Percentiles rank a stretch among this genome's conserved stretches.
These are phyloP conservation scores for Pichia sp. DNA, from an alignment of 1,139 yeast genomes.

Conservation along the genomic window DNA sequence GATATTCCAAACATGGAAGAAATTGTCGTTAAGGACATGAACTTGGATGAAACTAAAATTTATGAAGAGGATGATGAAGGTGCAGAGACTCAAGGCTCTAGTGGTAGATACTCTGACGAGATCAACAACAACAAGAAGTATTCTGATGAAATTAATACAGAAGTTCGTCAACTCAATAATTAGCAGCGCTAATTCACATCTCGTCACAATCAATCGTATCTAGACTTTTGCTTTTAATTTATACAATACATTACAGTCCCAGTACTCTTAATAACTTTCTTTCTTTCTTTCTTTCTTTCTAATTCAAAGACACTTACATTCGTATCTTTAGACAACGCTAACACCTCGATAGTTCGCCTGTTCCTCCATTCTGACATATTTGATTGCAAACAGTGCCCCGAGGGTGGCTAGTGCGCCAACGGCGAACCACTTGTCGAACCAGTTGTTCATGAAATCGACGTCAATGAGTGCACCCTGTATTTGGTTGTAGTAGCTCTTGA, in stretches of 20 bases:
- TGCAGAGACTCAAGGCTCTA: constrained; percentile 7
- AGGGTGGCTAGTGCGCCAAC: constrained; percentile 47
- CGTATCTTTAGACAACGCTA: no score
- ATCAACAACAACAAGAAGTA: constrained; percentile 4
- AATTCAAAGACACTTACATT: no score
- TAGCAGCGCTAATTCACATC: background rate
- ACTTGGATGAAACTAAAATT: constrained; percentile 30
- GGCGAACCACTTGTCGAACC: constrained; percentile 76
- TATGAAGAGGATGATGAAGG: constrained; percentile 13
- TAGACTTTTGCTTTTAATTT: background rate
- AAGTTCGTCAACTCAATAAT: constrained; percentile 4
- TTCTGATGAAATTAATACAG: constrained; percentile 11
- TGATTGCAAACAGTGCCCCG: no score
- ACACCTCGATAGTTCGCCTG: no score
- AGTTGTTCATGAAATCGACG: constrained; percentile 58
- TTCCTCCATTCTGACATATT: no score
- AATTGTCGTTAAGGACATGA: constrained; percentile 44
- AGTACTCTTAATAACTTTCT: no score
- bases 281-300: no score
- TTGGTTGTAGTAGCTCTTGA: constrained; percentile 17
- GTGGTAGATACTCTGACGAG: constrained; percentile 15
- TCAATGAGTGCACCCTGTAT: constrained; percentile 36
- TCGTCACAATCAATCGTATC: background rate
- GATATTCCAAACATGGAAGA: constrained; percentile 58
- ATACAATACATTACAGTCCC: no score